phyloP scores from a whole-genome alignment of 176 grass and related monocot genomes.

The Triticum dicoccoides region DNA sequence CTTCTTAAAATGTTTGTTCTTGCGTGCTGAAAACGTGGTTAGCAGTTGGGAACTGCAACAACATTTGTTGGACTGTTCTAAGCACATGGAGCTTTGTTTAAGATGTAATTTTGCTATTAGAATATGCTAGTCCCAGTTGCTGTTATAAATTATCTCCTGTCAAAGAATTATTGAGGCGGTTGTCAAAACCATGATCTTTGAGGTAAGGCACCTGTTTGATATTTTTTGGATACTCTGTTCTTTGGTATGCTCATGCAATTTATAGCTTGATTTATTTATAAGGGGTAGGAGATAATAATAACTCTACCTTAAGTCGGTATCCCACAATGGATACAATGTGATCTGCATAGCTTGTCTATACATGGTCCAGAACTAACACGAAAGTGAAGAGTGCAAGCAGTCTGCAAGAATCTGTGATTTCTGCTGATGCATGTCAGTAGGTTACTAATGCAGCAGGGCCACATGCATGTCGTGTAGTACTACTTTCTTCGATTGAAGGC shows the following conservation, averaged over 20 bases:
- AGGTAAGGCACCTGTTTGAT: neutral
- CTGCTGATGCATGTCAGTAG: neutral
- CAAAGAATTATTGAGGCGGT: neutral
- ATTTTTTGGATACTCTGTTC: neutral
- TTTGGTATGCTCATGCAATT: neutral
- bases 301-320: neutral
- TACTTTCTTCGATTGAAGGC: no score
- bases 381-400: neutral
- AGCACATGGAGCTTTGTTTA: slow-evolving; percentile 14
- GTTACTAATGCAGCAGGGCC: no score
- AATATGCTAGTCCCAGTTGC: neutral
- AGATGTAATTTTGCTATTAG: neutral
- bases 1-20: slow-evolving; percentile 3
- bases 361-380: neutral
- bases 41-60: neutral
- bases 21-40: neutral
- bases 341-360: neutral
- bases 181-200: neutral
- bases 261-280: neutral
- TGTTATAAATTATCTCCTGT: neutral
- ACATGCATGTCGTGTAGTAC: no score
- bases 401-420: neutral
- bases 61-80: neutral
- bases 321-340: neutral
- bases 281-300: neutral